Percentiles rank a stretch among this genome's conserved stretches.
Conservation (phyloP, 345 rosid species). For the Syzygium jambos region DNA sequence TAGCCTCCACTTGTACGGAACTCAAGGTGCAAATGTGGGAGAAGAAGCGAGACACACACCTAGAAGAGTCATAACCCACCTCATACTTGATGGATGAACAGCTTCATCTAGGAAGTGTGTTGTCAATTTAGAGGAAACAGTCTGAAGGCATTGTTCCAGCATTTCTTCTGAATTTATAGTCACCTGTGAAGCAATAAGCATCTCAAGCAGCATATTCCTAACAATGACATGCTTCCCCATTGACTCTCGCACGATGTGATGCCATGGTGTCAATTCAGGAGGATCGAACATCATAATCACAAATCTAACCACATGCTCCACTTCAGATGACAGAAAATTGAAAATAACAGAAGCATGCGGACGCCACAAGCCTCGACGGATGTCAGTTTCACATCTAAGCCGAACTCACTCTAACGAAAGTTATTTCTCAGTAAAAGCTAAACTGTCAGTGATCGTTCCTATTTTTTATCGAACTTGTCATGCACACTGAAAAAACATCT, state of each 20-base stretch:
- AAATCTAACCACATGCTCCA: slow-evolving; percentile 92
- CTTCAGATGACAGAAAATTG: slow-evolving; percentile 58
- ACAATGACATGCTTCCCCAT: slow-evolving; percentile 99
- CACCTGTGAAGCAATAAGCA: slow-evolving; percentile 98
- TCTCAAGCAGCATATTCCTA: slow-evolving; percentile 96
- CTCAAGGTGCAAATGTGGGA: slow-evolving; percentile 77
- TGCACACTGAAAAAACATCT: background rate
- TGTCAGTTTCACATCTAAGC: background rate
- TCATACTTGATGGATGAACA: slow-evolving; percentile 98
- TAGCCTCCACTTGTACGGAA: slow-evolving; percentile 96
- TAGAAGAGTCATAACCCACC: slow-evolving; percentile 99
- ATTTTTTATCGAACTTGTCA: background rate
- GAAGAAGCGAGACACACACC: slow-evolving; percentile 94
- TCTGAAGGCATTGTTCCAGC: slow-evolving; percentile 98
- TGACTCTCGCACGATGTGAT: slow-evolving; percentile 62
- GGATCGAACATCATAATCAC: slow-evolving; percentile 98
- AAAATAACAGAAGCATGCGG: background rate
- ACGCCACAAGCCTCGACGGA: background rate
- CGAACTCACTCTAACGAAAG: background rate
- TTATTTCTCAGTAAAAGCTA: background rate
- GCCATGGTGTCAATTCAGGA: slow-evolving; percentile 67
- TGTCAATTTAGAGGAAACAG: slow-evolving; percentile 91
- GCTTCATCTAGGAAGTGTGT: slow-evolving; percentile 98
- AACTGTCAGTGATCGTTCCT: background rate
- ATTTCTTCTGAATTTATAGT: slow-evolving; percentile 89